Percentiles rank a stretch among this genome's conserved stretches.
Evolutionary conservation across 139 green algal genomes (phyloP).

Genomic region (Asterochloris sp.): DNA sequence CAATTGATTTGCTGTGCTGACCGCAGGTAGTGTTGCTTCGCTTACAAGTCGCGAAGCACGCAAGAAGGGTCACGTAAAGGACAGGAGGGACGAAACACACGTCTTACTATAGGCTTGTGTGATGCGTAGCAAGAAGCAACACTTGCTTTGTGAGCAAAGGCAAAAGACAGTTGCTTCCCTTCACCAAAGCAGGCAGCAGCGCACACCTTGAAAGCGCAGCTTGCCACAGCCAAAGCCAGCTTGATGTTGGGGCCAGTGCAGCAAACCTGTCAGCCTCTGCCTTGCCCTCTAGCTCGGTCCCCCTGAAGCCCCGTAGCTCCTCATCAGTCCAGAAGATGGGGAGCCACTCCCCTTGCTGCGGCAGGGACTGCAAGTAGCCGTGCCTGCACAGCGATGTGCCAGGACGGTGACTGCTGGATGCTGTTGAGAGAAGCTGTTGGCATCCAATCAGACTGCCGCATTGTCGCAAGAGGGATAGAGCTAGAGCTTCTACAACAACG

Average conservation of each 20-base stretch:
- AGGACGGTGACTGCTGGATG: neutral
- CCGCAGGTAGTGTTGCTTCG: too few species aligned
- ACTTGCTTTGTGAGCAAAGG: neutral
- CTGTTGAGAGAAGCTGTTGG: too few species aligned
- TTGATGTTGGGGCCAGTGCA: neutral
- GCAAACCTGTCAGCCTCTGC: slow-evolving; percentile 44
- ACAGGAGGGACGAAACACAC: neutral
- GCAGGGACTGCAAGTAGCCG: slow-evolving; percentile 61
- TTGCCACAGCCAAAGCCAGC: neutral
- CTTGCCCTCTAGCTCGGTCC: slow-evolving; percentile 46
- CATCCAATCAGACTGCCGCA: neutral
- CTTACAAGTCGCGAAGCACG: too few species aligned
- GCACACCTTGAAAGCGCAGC: neutral
- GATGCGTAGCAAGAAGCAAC: neutral
- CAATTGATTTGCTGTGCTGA: neutral
- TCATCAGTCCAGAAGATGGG: slow-evolving; percentile 68
- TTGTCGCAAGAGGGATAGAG: neutral
- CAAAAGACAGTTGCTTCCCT: neutral
- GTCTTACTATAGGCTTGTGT: neutral
- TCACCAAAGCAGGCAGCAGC: neutral
- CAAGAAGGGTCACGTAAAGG: neutral
- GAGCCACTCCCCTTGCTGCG: slow-evolving; percentile 47
- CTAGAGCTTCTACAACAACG: neutral
- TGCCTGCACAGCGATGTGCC: slow-evolving; percentile 31
- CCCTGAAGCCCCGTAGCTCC: slow-evolving; percentile 48